Evolutionary conservation across 441 rosid species (phyloP), one percentile per base, ranked within the genome.

Genomic region (Erodium chrysanthum): DNA sequence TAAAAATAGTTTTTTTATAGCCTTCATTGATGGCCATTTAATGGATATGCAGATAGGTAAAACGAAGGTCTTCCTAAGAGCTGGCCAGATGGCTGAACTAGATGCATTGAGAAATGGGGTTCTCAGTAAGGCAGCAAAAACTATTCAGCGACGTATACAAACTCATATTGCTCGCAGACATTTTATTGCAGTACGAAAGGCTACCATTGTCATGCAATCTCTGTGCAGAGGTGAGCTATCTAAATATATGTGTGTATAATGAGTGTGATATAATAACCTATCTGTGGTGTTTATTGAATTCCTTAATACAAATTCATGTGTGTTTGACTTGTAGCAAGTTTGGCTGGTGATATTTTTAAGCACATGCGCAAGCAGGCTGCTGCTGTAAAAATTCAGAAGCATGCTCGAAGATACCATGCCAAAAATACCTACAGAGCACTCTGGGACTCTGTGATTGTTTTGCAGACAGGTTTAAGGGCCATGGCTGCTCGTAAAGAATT

Each of bases 71-170:
- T 93, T 93, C 76, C 80, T 93, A 65, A 82, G 89, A 83, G 92
- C 86, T 74, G 90, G 90, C 60, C 93, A 88, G 69, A 84, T 86
- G 88, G 97, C 92, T 42, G 88, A 86, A 81, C 76, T 93, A 68
- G 97, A 93, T 82, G 82, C 89, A n/a, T 77, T 70, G 70, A 85
- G 88, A 77, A 75, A 83, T 62, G 79, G 73, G 74, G 44, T 75
- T 37, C 86, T 82, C 21, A 80, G 86, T 33, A 82, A 77, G 66
- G 81, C 91, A 22, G 96, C 96, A 44, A 78, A 65, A 72, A 75
- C 81, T 70, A 81, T 94, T 77, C 99, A 95, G 74, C 79, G 82
- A 67, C 77, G 74, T 67, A 44, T 66, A 69, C 84, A 78, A 78
- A 73, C 84, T 70, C 73, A 62, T 72, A 65, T 79, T 54, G 72